Conservation (phyloP, 2,329 filamentous ascomycete species). For the Aschersonia sp. region DNA sequence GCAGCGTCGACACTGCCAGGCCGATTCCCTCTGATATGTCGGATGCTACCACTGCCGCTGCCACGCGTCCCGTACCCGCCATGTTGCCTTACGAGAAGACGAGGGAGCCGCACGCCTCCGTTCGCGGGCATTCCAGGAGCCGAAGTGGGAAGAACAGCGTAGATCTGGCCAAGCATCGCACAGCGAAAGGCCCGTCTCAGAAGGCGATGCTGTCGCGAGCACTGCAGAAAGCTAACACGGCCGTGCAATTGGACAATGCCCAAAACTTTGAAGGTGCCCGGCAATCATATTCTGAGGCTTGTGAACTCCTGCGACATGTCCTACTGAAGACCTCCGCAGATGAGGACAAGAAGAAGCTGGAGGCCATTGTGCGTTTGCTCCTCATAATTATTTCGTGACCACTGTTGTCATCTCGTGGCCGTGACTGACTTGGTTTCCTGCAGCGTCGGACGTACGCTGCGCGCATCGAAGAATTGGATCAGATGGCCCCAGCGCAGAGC, state of each 20-base stretch:
- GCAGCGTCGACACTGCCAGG: not conserved
- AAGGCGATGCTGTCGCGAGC: slow-evolving; percentile 96
- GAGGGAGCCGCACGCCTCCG: slow-evolving; percentile 12
- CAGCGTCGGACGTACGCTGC: slow-evolving; percentile 81
- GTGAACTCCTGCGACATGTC: slow-evolving; percentile 73
- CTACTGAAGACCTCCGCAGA: slow-evolving; percentile 71
- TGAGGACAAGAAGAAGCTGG: slow-evolving; percentile 79
- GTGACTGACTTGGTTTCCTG: not conserved
- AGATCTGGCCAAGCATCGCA: slow-evolving; percentile 13
- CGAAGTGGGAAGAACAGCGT: slow-evolving; percentile 18
- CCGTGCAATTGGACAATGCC: slow-evolving; percentile 89
- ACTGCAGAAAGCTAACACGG: slow-evolving; percentile 87
- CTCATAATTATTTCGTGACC: no score
- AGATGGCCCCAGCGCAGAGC: slow-evolving; percentile 43
- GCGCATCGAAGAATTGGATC: slow-evolving; percentile 74
- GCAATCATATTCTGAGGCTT: slow-evolving; percentile 83
- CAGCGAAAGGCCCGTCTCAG: slow-evolving; percentile 49
- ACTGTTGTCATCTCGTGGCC: not conserved
- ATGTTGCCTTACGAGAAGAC: slow-evolving; percentile 17
- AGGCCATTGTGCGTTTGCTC: slow-evolving; percentile 67
- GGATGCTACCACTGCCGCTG: no score
- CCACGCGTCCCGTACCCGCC: slow-evolving; percentile 3
- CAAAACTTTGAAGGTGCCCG: slow-evolving; percentile 88
- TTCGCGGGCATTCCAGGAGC: slow-evolving; percentile 16
- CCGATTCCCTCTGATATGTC: no score